Conservation (phyloP, 108 stramenopile genomes). For the Pseudonitzschia pungens region DNA sequence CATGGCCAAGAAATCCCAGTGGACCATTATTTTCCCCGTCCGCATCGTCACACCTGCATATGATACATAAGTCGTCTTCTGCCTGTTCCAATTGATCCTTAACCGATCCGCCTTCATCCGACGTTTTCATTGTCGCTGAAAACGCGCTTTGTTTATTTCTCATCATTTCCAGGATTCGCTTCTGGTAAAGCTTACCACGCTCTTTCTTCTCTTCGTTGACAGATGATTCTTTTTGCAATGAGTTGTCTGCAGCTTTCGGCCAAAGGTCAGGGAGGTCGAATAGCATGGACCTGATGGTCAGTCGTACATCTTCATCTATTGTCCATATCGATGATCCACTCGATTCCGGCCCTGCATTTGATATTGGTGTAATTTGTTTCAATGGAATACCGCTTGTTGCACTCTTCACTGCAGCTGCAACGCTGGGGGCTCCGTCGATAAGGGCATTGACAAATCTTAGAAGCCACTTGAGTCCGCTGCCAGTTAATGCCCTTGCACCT, state of each 20-base stretch:
- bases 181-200: conserved; percentile 78
- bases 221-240: conserved; percentile 29
- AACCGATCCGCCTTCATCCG: conserved; percentile 31
- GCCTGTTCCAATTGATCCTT: conserved; percentile 50
- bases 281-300: conserved; percentile 66
- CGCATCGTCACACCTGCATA: conserved; percentile 85
- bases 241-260: conserved; percentile 54
- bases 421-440: conserved; percentile 75
- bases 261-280: conserved; percentile 73
- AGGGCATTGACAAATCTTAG: conserved; percentile 82
- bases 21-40: conserved; percentile 86
- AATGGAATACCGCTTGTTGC: conserved; percentile 67
- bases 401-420: conserved; percentile 60
- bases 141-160: conserved; percentile 78
- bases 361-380: conserved; percentile 16
- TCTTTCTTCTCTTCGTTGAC: conserved; percentile 61
- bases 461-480: conserved; percentile 84
- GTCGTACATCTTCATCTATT: conserved; percentile 48
- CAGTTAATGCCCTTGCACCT: conserved; percentile 71
- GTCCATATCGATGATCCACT: conserved; percentile 37
- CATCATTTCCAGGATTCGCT: conserved; percentile 78
- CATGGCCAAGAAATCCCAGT: conserved; percentile 86
- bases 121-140: conserved; percentile 67
- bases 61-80: conserved; percentile 81
- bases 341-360: conserved; percentile 14